phyloP scores from a whole-genome alignment of 2,329 filamentous ascomycete species.

The Aurifilum marmelostoma region DNA sequence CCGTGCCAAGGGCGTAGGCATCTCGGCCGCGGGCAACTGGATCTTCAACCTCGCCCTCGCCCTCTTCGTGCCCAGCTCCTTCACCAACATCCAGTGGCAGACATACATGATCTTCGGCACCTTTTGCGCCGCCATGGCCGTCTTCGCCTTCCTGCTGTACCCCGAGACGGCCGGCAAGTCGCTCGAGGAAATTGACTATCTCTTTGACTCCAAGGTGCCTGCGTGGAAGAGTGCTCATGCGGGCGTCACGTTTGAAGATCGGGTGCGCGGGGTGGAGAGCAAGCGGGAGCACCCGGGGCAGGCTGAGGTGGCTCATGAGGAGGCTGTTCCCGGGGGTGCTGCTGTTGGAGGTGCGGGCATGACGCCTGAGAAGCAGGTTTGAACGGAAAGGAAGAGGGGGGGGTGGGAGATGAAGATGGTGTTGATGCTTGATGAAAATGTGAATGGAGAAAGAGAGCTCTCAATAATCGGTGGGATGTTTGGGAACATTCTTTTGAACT shows the following conservation, averaged over 20 bases:
- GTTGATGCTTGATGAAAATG: neutral
- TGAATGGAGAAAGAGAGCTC: no score
- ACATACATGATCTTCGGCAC: slow-evolving; percentile 56
- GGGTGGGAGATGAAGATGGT: neutral
- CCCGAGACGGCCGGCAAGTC: slow-evolving; percentile 60
- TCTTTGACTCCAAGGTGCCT: slow-evolving; percentile 44
- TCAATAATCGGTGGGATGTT: no score
- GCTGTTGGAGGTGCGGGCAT: no score
- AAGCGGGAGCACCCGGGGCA: slow-evolving; percentile 2
- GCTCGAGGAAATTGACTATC: slow-evolving; percentile 55
- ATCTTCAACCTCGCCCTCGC: slow-evolving; percentile 54
- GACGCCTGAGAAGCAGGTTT: slow-evolving; percentile 16
- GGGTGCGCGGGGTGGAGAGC: slow-evolving; percentile 17
- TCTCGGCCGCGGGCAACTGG: slow-evolving; percentile 56
- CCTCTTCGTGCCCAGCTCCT: slow-evolving; percentile 51
- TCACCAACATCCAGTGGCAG: slow-evolving; percentile 53
- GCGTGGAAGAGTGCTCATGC: slow-evolving; percentile 23
- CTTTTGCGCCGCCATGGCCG: slow-evolving; percentile 54
- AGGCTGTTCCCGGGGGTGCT: slow-evolving; percentile 1
- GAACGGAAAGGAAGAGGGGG: no score
- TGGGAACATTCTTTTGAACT: no score
- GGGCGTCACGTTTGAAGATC: slow-evolving; percentile 24
- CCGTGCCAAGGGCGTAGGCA: slow-evolving; percentile 56
- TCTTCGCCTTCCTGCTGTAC: slow-evolving; percentile 58
- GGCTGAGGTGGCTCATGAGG: slow-evolving; percentile 18